phyloP scores from a whole-genome alignment of 352 stramenopile genomes.

The Phytophthora gonapodyides region DNA sequence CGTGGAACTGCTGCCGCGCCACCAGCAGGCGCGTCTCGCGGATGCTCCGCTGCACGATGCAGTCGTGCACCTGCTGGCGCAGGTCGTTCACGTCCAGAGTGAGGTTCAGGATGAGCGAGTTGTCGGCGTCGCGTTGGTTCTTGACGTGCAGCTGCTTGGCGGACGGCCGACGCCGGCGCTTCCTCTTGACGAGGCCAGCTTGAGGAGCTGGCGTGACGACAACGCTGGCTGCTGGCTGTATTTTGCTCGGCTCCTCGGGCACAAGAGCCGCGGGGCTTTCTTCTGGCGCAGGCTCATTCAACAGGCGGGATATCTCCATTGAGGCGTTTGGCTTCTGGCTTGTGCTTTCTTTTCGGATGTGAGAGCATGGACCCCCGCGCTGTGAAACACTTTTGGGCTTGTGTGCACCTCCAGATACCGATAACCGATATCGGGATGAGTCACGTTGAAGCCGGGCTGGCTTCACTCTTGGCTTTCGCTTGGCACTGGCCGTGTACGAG shows the following conservation, averaged over 20 bases:
- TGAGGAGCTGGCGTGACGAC: too few relatives aligned
- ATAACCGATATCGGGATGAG: too few relatives aligned
- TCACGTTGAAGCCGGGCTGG: too few relatives aligned
- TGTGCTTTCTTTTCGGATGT: background rate
- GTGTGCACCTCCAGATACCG: too few relatives aligned
- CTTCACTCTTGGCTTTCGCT: too few relatives aligned
- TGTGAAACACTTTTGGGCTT: too few relatives aligned
- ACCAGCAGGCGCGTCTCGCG: constrained; percentile 30
- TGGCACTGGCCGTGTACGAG: too few relatives aligned
- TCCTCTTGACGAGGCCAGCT: background rate
- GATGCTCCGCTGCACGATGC: constrained; percentile 26
- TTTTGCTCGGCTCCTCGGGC: too few relatives aligned
- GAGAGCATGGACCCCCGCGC: background rate
- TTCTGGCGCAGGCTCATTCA: background rate
- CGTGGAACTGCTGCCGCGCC: constrained; percentile 36
- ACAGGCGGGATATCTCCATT: constrained; percentile 8
- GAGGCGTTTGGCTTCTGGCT: background rate
- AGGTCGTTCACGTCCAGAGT: constrained; percentile 32
- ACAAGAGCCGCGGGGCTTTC: background rate
- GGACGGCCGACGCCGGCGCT: constrained; percentile 1
- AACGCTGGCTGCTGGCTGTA: background rate
- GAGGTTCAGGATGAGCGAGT: constrained; percentile 21
- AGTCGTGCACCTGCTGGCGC: constrained; percentile 36
- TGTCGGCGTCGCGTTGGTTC: constrained; percentile 19
- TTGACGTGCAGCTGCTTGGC: constrained; percentile 5